Conservation (phyloP, 2,329 filamentous ascomycete species). For the Monilinia laxa region DNA sequence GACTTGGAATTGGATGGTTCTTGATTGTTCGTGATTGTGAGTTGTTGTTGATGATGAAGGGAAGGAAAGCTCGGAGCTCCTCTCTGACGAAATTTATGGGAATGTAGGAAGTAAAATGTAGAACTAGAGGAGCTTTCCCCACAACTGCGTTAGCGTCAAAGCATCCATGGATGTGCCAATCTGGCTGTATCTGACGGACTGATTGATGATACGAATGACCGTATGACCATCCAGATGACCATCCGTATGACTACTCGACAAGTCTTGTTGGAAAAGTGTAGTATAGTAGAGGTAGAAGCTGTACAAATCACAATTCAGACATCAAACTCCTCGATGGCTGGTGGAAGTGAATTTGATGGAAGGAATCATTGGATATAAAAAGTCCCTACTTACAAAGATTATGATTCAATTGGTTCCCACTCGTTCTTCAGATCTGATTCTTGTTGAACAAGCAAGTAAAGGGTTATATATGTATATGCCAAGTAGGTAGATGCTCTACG, state of each 20-base stretch:
- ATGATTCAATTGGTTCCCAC: constrained; percentile 3
- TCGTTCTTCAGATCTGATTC: background rate
- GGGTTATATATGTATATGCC: no score
- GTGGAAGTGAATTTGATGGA: background rate
- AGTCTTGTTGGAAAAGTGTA: no score
- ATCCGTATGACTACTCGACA: no score
- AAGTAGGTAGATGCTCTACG: no score
- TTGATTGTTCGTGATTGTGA: constrained; percentile 8
- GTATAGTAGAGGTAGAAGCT: no score
- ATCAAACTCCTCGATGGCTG: background rate
- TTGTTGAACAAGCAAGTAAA: no score
- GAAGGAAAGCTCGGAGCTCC: constrained; percentile 17
- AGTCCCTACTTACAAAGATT: background rate
- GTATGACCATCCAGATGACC: background rate
- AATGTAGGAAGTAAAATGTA: background rate
- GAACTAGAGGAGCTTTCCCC: constrained; percentile 17
- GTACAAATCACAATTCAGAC: no score
- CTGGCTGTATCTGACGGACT: background rate
- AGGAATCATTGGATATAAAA: background rate
- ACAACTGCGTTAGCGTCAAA: constrained; percentile 12
- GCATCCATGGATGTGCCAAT: background rate
- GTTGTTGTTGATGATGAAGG: constrained; percentile 12
- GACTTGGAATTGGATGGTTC: background rate
- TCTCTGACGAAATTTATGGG: constrained; percentile 21
- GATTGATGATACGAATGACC: no score